Evolutionary conservation across 331 rosid genomes (phyloP), one percentile per base, ranked within the genome.

Genomic region (Quercus tomentella): DNA sequence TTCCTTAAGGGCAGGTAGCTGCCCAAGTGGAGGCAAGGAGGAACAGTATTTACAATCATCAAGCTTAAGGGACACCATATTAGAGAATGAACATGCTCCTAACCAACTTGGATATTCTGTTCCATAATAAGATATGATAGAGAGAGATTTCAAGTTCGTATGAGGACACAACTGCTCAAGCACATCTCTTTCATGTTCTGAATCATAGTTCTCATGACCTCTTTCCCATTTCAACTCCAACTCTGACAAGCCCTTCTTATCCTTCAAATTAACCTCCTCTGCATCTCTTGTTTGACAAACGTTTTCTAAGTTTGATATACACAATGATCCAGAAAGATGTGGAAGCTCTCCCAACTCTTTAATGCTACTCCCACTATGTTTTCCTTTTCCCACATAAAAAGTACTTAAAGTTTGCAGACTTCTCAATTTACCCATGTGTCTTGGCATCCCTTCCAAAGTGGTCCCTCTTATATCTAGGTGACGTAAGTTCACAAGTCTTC

Each of bases 21-120:
- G 37, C 12, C 77, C 77, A 61, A 79, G 77, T 30, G 77, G 56
- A 14, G 86, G 83, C 72, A 79, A 70, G 2, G 16, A 15, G 20
- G 31, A 73, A 30, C 77, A 76, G 4, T 58, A 30, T 30, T 0
- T 21, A 61, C 80, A 57, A 2, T 0, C 0, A 0, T 0, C 0
- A 72, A 81, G 5, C 16, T 45, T 1, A 11, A 81, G 65, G 31
- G 77, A 69, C 52, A 60, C 68, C 61, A 81, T 43, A 52, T 81
- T 81, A n/a, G 49, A 31, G 33, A 81, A 57, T 21, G 57, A 30
- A 69, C 18, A 15, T 21, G 35, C 54, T 18, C 6, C 62, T 33
- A 81, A 28, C 84, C 84, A 81, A 57, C 1, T 25, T 58, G 73
- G 68, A 76, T 69, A 71, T 28, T 6, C 23, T 17, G 77, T 8